Base-by-base conservation (phyloP, 306 rosid species). In the Sechiopsis laciniata region DNA sequence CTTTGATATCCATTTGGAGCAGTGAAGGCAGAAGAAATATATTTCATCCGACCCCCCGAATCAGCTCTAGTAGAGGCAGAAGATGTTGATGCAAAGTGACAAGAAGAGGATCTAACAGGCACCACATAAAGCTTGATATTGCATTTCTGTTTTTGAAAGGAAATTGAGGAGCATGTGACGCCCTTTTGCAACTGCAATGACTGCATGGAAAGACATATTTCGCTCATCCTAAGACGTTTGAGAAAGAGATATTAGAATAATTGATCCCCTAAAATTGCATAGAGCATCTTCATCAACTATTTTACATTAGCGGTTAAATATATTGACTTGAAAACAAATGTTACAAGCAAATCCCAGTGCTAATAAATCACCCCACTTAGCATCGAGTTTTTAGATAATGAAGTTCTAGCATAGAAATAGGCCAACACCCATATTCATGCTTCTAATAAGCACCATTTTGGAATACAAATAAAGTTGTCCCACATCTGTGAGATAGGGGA, bases 91-190 rank as follows among this genome's bases (percentile, higher is more conserved):
- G 75, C 67, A 64, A 55, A 59, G 75, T 46, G 77, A 46, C 54
- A 62, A 29, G 82, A 46, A 81, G 80, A 50, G 50, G 59, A 72
- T 58, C 75, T 52, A 56, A 57, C 42, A 46, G 87, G 88, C 15
- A 82, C 56, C 77, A 78, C 73, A 81, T 78, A 83, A 77, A 83
- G 73, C 86, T 83, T 91, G 63, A 42, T 13, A 75, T 73, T 53
- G 71, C 55, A 76, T 17, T 60, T 82, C 37, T 61, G 81, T 64
- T 75, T 83, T 50, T 66, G 84, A 37, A 80, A 72, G 72, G 72
- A 76, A 78, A 80, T 77, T 52, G 84, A 78, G 78, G 81, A 83
- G 45, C 71, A 79, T 12, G 37, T 29, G 68, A 54, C 32, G 77
- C 75, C 76, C 76, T 83, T 88, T 74, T 63, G 79, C 45, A 80